Conservation (phyloP, 495 filamentous ascomycete genomes). For the Aspergillus wentii region DNA sequence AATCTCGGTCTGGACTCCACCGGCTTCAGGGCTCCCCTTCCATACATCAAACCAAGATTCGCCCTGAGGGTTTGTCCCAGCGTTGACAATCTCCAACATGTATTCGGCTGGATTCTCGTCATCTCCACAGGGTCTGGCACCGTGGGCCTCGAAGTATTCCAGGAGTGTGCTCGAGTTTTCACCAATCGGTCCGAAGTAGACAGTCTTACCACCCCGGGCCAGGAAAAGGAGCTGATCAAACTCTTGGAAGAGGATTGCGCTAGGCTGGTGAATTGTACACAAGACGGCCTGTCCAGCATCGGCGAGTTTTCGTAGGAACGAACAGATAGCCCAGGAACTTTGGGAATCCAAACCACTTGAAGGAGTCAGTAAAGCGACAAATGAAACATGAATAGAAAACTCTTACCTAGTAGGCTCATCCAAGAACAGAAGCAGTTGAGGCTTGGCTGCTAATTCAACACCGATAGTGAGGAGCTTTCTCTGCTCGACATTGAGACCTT, state of each 20-base stretch:
- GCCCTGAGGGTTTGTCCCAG: slow-evolving; percentile 14
- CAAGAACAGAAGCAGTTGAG: slow-evolving; percentile 80
- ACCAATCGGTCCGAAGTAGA: slow-evolving; percentile 86
- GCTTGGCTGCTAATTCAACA: slow-evolving; percentile 85
- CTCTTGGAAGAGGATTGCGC: slow-evolving; percentile 83
- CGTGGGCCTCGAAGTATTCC: slow-evolving; percentile 72
- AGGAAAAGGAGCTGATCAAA: slow-evolving; percentile 87
- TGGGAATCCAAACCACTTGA: slow-evolving; percentile 79
- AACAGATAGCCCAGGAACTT: slow-evolving; percentile 77
- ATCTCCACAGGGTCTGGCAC: slow-evolving; percentile 58
- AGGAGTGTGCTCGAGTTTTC: slow-evolving; percentile 64
- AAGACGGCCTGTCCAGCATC: slow-evolving; percentile 86
- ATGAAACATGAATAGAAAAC: neutral
- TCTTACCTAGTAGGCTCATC: slow-evolving; percentile 68
- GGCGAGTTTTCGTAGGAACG: slow-evolving; percentile 75
- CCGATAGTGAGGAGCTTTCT: slow-evolving; percentile 85
- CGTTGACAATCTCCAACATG: slow-evolving; percentile 75
- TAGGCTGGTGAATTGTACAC: slow-evolving; percentile 94
- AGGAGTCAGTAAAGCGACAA: too few relatives aligned
- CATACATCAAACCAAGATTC: slow-evolving; percentile 74
- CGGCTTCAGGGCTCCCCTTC: slow-evolving; percentile 64
- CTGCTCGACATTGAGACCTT: slow-evolving; percentile 84
- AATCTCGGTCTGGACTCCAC: slow-evolving; percentile 60
- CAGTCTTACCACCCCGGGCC: slow-evolving; percentile 68
- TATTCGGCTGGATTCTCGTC: slow-evolving; percentile 81